phyloP scores from a whole-genome alignment of 306 rosid genomes.

The Cajanus cajan region DNA sequence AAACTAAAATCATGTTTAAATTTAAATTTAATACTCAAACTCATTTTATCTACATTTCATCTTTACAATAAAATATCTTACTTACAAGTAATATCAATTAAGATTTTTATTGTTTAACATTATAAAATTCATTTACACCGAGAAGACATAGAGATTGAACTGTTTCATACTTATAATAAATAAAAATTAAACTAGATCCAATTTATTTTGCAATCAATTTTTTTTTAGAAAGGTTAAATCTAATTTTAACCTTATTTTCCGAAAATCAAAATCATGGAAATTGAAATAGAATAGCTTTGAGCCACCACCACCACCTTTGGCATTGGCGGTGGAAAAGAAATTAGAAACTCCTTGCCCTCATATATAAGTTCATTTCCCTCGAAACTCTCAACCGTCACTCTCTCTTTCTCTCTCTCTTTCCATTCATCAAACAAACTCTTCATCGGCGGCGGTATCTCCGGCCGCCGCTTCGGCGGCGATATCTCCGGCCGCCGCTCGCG shows the following conservation, averaged over 20 bases:
- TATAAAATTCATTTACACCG: too few species aligned
- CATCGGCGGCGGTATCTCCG: slow-evolving; percentile 24
- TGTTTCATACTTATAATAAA: too few species aligned
- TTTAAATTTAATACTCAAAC: too few species aligned
- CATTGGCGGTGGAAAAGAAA: slow-evolving; percentile 26
- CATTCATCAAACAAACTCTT: background rate
- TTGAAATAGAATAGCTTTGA: background rate
- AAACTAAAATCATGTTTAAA: too few species aligned
- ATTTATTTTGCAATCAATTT: too few species aligned
- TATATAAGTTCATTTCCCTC: slow-evolving; percentile 29
- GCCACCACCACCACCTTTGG: slow-evolving; percentile 11
- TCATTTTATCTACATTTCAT: too few species aligned
- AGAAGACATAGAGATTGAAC: too few species aligned
- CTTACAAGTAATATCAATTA: too few species aligned
- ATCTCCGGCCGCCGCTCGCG: slow-evolving; percentile 5
- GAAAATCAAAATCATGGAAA: background rate
- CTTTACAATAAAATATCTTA: too few species aligned
- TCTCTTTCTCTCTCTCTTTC: background rate
- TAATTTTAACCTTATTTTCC: slow-evolving; percentile 14
- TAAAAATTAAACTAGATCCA: too few species aligned
- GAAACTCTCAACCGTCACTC: slow-evolving; percentile 8
- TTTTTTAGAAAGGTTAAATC: background rate
- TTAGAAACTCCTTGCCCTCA: background rate
- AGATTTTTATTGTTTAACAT: too few species aligned
- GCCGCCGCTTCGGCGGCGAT: slow-evolving; percentile 17